phyloP scores from a whole-genome alignment of 2,329 filamentous ascomycete species.

The Colletotrichum lentis region DNA sequence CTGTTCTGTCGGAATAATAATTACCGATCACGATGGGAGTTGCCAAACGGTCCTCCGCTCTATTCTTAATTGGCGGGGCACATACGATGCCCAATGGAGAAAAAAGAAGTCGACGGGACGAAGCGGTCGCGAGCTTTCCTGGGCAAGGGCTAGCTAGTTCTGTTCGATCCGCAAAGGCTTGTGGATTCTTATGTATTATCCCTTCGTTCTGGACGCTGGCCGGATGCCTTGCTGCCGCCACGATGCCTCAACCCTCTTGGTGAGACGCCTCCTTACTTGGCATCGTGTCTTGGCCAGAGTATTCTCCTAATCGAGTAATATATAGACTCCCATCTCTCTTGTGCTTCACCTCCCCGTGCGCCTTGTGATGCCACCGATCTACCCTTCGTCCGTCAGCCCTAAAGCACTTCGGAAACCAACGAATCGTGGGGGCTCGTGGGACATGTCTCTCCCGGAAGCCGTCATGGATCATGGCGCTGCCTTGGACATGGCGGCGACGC shows the following conservation, averaged over 20 bases:
- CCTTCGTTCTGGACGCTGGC: background rate
- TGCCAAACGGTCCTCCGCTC: background rate
- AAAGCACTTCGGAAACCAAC: background rate
- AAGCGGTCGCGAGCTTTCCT: background rate
- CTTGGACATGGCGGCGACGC: background rate
- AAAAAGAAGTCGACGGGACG: conserved; percentile 20
- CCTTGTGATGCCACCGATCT: conserved; percentile 20
- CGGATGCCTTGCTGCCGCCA: conserved; percentile 17
- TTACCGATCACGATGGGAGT: background rate
- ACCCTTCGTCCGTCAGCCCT: conserved; percentile 22
- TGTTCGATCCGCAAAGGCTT: conserved; percentile 8
- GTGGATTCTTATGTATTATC: conserved; percentile 25
- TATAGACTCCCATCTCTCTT: background rate
- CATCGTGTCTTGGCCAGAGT: conserved; percentile 34
- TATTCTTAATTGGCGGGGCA: conserved; percentile 4
- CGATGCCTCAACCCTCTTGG: background rate
- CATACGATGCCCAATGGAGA: conserved; percentile 23
- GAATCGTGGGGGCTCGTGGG: conserved; percentile 4
- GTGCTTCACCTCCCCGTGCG: conserved; percentile 15
- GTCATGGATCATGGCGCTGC: background rate
- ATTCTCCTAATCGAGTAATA: conserved; percentile 33
- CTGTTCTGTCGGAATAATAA: background rate
- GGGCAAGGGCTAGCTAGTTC: background rate
- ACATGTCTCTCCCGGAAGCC: background rate
- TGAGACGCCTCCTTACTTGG: background rate